Evolutionary conservation across 108 stramenopile genomes (phyloP).

Genomic region (Aurantiochytrium sp.): DNA sequence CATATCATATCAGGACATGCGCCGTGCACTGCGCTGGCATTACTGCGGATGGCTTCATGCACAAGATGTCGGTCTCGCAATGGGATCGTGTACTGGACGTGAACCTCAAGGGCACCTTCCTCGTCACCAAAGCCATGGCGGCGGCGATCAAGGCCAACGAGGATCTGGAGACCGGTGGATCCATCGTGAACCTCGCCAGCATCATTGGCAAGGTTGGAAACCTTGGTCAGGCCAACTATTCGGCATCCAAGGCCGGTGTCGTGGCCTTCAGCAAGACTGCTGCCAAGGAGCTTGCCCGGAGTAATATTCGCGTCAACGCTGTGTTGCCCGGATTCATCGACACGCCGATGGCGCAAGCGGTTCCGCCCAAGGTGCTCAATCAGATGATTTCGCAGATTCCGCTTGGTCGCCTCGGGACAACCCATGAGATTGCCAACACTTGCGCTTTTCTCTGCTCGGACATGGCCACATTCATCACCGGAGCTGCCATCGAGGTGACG

Average conservation of each 20-base stretch:
- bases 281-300: constrained; percentile 76
- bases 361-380: constrained; percentile 51
- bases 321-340: constrained; percentile 81
- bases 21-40: constrained; percentile 68
- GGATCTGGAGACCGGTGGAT: constrained; percentile 23
- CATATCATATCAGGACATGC: neutral
- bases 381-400: constrained; percentile 67
- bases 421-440: constrained; percentile 70
- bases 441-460: constrained; percentile 51
- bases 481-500: constrained; percentile 56
- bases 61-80: constrained; percentile 43
- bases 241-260: constrained; percentile 84
- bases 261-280: constrained; percentile 75
- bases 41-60: constrained; percentile 55
- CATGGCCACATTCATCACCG: constrained; percentile 63
- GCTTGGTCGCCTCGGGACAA: constrained; percentile 71
- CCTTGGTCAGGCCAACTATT: constrained; percentile 82
- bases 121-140: constrained; percentile 51
- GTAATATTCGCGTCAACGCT: constrained; percentile 69
- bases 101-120: constrained; percentile 50
- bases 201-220: constrained; percentile 63
- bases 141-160: neutral
- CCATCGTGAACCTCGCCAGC: constrained; percentile 67
- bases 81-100: constrained; percentile 49
- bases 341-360: constrained; percentile 72